Percentiles rank a stretch among this genome's conserved stretches.
Evolutionary conservation across 208 protist species (phyloP).

Genomic region (Novymonas esmeraldas): DNA sequence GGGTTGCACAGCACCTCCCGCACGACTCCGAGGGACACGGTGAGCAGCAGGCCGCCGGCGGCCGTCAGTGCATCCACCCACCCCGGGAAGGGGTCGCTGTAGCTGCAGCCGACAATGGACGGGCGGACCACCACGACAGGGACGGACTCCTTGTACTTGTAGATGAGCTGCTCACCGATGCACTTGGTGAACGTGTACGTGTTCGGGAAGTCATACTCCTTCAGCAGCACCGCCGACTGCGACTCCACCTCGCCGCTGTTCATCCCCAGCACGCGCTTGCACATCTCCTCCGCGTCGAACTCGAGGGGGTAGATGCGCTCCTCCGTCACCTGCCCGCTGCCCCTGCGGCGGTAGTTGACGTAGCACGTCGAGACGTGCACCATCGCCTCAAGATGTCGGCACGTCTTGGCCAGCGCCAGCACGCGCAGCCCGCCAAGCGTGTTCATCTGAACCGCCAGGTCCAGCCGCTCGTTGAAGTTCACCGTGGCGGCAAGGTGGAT

Average conservation of each 20-base stretch:
- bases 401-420: constrained; percentile 77
- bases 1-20: constrained; percentile 49
- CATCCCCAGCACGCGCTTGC: constrained; percentile 75
- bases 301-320: constrained; percentile 79
- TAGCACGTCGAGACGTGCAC: constrained; percentile 91
- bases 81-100: constrained; percentile 73
- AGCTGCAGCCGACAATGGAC: constrained; percentile 87
- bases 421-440: constrained; percentile 77
- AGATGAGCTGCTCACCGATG: constrained; percentile 80
- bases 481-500: constrained; percentile 91
- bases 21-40: constrained; percentile 58
- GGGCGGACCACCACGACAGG: constrained; percentile 80
- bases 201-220: constrained; percentile 80
- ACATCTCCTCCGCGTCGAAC: constrained; percentile 82
- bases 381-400: constrained; percentile 71
- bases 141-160: constrained; percentile 55
- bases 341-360: constrained; percentile 78
- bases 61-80: constrained; percentile 89
- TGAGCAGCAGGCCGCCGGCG: constrained; percentile 77
- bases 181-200: constrained; percentile 93
- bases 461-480: constrained; percentile 82
- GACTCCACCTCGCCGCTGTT: constrained; percentile 49
- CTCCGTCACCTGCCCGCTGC: constrained; percentile 42
- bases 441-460: constrained; percentile 84
- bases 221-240: constrained; percentile 45